Conservation (phyloP, 108 stramenopile species). For the Nitzschia sp. region DNA sequence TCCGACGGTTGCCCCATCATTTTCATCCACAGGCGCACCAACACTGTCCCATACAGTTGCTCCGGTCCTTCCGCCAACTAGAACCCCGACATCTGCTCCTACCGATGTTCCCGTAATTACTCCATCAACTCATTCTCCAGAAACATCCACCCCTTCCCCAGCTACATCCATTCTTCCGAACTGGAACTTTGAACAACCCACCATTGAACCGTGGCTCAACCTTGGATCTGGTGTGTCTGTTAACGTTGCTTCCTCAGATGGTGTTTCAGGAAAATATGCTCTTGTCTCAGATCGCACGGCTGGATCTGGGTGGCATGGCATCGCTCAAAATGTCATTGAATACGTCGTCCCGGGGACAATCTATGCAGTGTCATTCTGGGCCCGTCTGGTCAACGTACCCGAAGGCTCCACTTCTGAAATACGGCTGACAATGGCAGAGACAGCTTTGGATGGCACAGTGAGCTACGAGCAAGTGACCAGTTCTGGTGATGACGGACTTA, state of each 20-base stretch:
- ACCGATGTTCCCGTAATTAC: no score
- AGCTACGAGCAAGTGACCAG: neutral
- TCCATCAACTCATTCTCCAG: no score
- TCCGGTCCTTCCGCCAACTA: no score
- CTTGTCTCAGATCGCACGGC: neutral
- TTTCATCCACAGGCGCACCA: no score
- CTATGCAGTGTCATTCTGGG: neutral
- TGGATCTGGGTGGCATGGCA: neutral
- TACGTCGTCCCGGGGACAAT: neutral
- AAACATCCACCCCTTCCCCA: no score
- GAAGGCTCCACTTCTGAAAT: neutral
- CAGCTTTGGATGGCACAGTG: neutral
- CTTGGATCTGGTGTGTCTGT: neutral
- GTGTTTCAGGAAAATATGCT: neutral
- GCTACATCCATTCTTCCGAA: neutral
- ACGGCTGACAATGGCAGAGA: neutral
- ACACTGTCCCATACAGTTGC: no score
- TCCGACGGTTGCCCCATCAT: no score
- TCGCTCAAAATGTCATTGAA: neutral
- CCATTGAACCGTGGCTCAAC: neutral
- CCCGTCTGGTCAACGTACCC: neutral
- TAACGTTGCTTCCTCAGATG: neutral
- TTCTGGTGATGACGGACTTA: neutral
- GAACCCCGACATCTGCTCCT: no score
- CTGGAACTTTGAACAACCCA: constrained; percentile 2